A percentile compares a stretch with the other conserved stretches of the same genome.
Evolutionary conservation across 176 grass and related monocot genomes (phyloP).

Genomic region (Eragrostis curvula): DNA sequence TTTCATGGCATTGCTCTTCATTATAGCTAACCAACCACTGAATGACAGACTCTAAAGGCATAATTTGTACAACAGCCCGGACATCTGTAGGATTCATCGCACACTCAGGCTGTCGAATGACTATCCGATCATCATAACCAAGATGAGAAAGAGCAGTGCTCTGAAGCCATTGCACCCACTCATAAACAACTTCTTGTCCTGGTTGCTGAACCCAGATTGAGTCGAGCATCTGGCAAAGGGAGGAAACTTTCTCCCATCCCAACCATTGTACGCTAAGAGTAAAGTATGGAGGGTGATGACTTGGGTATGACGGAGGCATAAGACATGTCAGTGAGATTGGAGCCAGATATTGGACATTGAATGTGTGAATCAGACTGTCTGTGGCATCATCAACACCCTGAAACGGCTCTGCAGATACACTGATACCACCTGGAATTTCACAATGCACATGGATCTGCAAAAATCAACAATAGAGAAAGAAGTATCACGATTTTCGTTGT

Average conservation of each 20-base stretch:
- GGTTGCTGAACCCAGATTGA: slow-evolving; percentile 54
- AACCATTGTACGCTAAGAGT: slow-evolving; percentile 49
- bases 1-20: slow-evolving; percentile 51
- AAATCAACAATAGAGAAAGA: background rate
- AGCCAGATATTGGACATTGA: slow-evolving; percentile 47
- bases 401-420: slow-evolving; percentile 22
- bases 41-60: slow-evolving; percentile 29
- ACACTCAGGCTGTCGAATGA: slow-evolving; percentile 31
- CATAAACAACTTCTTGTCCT: slow-evolving; percentile 60
- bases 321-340: slow-evolving; percentile 58
- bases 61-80: slow-evolving; percentile 38
- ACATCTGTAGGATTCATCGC: slow-evolving; percentile 29
- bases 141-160: slow-evolving; percentile 55
- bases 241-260: slow-evolving; percentile 48
- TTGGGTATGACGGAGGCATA: slow-evolving; percentile 59
- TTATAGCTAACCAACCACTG: slow-evolving; percentile 54
- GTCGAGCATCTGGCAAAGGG: slow-evolving; percentile 59
- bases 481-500: background rate
- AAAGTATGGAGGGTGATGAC: slow-evolving; percentile 62
- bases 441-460: slow-evolving; percentile 40
- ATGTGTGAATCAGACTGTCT: slow-evolving; percentile 36
- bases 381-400: slow-evolving; percentile 24
- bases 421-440: slow-evolving; percentile 47
- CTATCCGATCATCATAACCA: slow-evolving; percentile 48
- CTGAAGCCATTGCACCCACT: slow-evolving; percentile 66